phyloP scores from a whole-genome alignment of 345 rosid species.

The Nasturtium officinale region DNA sequence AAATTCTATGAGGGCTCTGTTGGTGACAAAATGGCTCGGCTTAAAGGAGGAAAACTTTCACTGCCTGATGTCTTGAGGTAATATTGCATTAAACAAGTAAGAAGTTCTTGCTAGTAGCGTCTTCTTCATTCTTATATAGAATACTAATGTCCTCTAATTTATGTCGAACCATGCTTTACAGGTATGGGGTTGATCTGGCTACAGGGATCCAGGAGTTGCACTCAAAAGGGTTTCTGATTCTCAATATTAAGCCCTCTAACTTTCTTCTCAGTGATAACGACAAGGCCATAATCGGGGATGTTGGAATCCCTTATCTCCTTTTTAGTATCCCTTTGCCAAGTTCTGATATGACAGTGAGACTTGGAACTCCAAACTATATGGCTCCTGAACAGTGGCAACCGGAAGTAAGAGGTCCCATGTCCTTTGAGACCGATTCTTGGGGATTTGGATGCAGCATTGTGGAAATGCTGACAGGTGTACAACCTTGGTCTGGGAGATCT shows the following conservation, averaged over 20 bases:
- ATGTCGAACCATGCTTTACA: slow-evolving; percentile 43
- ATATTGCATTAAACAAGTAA: slow-evolving; percentile 9
- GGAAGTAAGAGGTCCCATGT: slow-evolving; percentile 78
- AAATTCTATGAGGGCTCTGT: slow-evolving; percentile 86
- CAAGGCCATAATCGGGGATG: slow-evolving; percentile 72
- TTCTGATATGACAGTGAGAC: slow-evolving; percentile 64
- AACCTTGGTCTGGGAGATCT: slow-evolving; percentile 77
- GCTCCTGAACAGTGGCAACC: slow-evolving; percentile 99
- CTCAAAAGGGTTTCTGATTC: slow-evolving; percentile 65
- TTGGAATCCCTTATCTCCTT: slow-evolving; percentile 76
- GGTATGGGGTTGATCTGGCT: slow-evolving; percentile 76
- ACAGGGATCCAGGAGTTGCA: slow-evolving; percentile 72
- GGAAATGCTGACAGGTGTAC: slow-evolving; percentile 90
- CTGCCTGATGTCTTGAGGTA: slow-evolving; percentile 73
- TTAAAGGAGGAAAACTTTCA: slow-evolving; percentile 78
- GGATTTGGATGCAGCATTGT: slow-evolving; percentile 90
- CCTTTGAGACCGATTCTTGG: slow-evolving; percentile 93
- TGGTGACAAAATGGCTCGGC: slow-evolving; percentile 82
- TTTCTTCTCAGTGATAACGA: slow-evolving; percentile 71
- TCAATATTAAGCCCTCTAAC: slow-evolving; percentile 81
- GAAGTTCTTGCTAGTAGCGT: neutral
- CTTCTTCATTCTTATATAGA: neutral
- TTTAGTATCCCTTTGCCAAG: slow-evolving; percentile 69
- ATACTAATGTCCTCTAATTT: neutral
- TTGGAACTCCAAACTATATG: slow-evolving; percentile 95